Evolutionary conservation across 257 asterid species (phyloP).

Genomic region (Coffea canephora): DNA sequence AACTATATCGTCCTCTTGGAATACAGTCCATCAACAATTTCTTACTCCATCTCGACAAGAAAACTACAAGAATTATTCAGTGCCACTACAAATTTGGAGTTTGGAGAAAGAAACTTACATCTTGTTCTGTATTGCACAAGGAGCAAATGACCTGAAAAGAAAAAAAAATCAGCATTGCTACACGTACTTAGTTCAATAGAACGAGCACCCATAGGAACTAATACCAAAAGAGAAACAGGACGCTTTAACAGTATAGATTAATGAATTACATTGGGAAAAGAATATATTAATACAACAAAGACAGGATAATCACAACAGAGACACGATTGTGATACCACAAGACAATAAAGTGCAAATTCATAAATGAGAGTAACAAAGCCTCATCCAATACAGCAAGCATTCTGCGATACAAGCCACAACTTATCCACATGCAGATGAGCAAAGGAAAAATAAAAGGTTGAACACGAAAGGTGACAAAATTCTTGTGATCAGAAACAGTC

Average conservation of each 20-base stretch:
- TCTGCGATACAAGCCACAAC: not conserved
- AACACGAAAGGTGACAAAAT: not conserved
- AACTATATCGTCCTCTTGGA: not conserved
- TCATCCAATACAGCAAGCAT: not conserved
- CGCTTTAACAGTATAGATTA: not conserved
- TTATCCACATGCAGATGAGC: not conserved
- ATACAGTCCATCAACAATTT: not conserved
- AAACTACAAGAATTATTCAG: not conserved
- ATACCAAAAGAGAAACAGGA: not conserved
- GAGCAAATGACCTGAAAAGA: conserved; percentile 57
- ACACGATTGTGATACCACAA: not conserved
- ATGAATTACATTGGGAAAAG: not conserved
- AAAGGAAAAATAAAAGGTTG: not conserved
- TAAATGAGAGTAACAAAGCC: not conserved
- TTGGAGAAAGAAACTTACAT: conserved; percentile 39
- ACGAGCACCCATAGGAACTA: not conserved
- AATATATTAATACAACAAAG: not conserved
- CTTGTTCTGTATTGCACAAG: conserved; percentile 53
- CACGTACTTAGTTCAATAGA: not conserved
- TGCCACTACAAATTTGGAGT: not conserved
- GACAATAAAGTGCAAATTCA: not conserved
- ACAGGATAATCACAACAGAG: not conserved
- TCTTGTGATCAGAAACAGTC: not conserved
- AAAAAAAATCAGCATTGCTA: not conserved
- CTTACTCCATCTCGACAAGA: not conserved